Evolutionary conservation across 768 basidiomycete species (phyloP).

Genomic region (Leccinum uliginosum): DNA sequence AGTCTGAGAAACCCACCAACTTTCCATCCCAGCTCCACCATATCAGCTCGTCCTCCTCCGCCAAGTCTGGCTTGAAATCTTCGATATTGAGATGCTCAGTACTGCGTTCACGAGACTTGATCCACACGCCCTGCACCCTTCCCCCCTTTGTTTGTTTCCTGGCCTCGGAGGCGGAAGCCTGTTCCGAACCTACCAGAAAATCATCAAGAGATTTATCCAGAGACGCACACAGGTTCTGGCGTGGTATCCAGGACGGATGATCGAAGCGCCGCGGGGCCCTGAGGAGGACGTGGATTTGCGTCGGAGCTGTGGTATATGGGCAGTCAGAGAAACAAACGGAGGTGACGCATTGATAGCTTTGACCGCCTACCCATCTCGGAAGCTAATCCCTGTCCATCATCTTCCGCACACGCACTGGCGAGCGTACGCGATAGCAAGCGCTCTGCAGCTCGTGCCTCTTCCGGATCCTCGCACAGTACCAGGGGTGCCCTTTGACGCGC

Average conservation of each 20-base stretch:
- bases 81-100: not conserved
- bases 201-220: constrained; percentile 34
- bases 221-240: constrained; percentile 37
- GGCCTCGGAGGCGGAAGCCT: not conserved
- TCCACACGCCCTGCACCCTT: constrained; percentile 40
- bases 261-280: constrained; percentile 45
- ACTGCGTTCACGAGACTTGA: constrained; percentile 23
- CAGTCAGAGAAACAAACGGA: not conserved
- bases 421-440: constrained; percentile 43
- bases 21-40: constrained; percentile 54
- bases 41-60: constrained; percentile 44
- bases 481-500: not conserved
- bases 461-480: constrained; percentile 31
- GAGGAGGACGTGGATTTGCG: constrained; percentile 44
- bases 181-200: constrained; percentile 31
- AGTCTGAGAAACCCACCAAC: constrained; percentile 44
- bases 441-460: constrained; percentile 32
- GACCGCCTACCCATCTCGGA: constrained; percentile 36
- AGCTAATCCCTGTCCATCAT: constrained; percentile 35
- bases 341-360: not conserved
- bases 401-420: constrained; percentile 41
- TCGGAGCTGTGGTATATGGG: constrained; percentile 33
- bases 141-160: constrained; percentile 27
- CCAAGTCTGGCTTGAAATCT: constrained; percentile 13
- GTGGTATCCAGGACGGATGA: constrained; percentile 45